A percentile compares a stretch with the other conserved stretches of the same genome.
Evolutionary conservation across 768 basidiomycete species (phyloP).

Genomic region (Russula earlei): DNA sequence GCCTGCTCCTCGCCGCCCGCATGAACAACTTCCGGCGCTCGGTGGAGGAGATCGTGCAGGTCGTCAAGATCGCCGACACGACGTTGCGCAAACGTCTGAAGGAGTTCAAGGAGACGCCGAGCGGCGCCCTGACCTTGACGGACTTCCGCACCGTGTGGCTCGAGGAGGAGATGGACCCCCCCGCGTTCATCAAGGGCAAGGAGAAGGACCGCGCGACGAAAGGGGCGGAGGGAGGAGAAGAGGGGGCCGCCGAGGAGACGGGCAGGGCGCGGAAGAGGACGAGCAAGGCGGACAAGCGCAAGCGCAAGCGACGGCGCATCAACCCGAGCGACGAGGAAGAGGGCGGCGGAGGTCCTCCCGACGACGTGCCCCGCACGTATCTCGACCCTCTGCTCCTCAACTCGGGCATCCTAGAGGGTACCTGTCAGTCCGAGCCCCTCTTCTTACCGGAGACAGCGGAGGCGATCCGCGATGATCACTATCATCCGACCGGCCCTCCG

Average conservation of each 20-base stretch:
- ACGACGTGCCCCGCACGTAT: slow-evolving; percentile 20
- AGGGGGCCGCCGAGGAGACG: slow-evolving; percentile 23
- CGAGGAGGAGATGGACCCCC: slow-evolving; percentile 87
- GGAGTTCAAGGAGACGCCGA: slow-evolving; percentile 88
- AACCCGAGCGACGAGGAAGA: slow-evolving; percentile 32
- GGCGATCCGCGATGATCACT: not conserved
- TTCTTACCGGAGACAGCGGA: slow-evolving; percentile 31
- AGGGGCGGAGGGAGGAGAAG: slow-evolving; percentile 29
- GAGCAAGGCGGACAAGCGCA: slow-evolving; percentile 28
- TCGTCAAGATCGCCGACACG: slow-evolving; percentile 96
- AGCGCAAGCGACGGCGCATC: slow-evolving; percentile 32
- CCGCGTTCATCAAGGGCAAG: slow-evolving; percentile 72
- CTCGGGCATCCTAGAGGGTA: slow-evolving; percentile 59
- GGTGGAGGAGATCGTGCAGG: slow-evolving; percentile 93
- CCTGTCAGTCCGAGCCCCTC: slow-evolving; percentile 29
- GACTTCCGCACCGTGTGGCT: slow-evolving; percentile 89
- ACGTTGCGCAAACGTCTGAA: slow-evolving; percentile 89
- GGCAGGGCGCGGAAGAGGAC: slow-evolving; percentile 25
- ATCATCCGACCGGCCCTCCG: not conserved
- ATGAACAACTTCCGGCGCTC: slow-evolving; percentile 97
- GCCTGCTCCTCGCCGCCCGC: slow-evolving; percentile 86
- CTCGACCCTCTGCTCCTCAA: slow-evolving; percentile 55
- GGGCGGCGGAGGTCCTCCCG: slow-evolving; percentile 21
- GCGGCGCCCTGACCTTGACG: slow-evolving; percentile 73
- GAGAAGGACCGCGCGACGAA: slow-evolving; percentile 57